Evolutionary conservation across 805 yeast genomes (phyloP).

Genomic region (Cyberlindnera japonica): DNA sequence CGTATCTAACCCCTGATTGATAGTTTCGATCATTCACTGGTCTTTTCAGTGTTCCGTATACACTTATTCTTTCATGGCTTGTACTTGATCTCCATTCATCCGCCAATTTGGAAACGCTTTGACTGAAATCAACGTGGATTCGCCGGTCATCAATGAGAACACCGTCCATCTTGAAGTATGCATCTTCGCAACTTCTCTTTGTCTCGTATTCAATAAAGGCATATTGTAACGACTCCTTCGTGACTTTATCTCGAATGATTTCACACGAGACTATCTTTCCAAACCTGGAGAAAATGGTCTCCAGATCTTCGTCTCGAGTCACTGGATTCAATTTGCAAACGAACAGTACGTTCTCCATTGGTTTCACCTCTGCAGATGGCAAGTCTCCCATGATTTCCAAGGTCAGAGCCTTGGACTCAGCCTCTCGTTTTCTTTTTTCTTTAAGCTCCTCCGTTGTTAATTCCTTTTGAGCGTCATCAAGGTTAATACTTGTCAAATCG

Average conservation of each 20-base stretch:
- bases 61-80: slow-evolving; percentile 8
- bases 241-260: slow-evolving; percentile 43
- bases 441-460: slow-evolving; percentile 28
- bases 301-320: slow-evolving; percentile 54
- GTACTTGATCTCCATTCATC: slow-evolving; percentile 24
- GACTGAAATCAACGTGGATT: slow-evolving; percentile 67
- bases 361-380: slow-evolving; percentile 53
- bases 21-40: neutral
- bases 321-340: slow-evolving; percentile 62
- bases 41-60: neutral
- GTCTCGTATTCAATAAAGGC: slow-evolving; percentile 59
- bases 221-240: slow-evolving; percentile 52
- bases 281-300: slow-evolving; percentile 56
- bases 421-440: slow-evolving; percentile 31
- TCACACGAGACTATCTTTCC: slow-evolving; percentile 52
- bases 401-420: slow-evolving; percentile 54
- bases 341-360: slow-evolving; percentile 59
- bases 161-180: slow-evolving; percentile 58
- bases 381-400: slow-evolving; percentile 63
- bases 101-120: slow-evolving; percentile 38
- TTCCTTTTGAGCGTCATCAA: slow-evolving; percentile 15
- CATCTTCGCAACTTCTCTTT: slow-evolving; percentile 51
- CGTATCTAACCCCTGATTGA: neutral
- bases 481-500: slow-evolving; percentile 20
- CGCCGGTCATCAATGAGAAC: slow-evolving; percentile 62